phyloP scores from a whole-genome alignment of 2,329 filamentous ascomycete genomes.

The Aspergillus fructus region DNA sequence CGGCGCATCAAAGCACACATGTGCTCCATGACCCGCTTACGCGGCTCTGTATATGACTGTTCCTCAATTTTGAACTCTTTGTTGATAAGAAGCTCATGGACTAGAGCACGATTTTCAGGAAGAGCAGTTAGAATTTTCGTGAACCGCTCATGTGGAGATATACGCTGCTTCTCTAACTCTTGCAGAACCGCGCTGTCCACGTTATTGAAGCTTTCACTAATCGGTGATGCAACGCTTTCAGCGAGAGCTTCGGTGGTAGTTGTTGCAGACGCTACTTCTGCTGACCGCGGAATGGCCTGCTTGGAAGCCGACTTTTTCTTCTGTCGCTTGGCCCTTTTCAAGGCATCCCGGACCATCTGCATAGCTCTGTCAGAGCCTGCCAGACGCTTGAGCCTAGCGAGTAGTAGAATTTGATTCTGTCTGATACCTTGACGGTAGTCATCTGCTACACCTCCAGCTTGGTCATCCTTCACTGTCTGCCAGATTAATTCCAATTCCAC shows the following conservation, averaged over 20 bases:
- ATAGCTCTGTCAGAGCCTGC: slow-evolving; percentile 62
- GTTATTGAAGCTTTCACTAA: slow-evolving; percentile 42
- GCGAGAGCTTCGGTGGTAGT: slow-evolving; percentile 34
- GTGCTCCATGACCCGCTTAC: slow-evolving; percentile 58
- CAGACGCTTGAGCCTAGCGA: slow-evolving; percentile 62
- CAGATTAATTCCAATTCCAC: slow-evolving; percentile 66
- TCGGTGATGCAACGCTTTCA: slow-evolving; percentile 39
- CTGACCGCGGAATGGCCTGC: slow-evolving; percentile 58
- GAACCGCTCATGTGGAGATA: slow-evolving; percentile 42
- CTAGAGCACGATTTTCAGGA: slow-evolving; percentile 60
- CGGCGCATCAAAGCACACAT: slow-evolving; percentile 60
- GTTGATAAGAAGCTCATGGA: slow-evolving; percentile 65
- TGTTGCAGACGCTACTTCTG: slow-evolving; percentile 35
- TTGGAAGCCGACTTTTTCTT: slow-evolving; percentile 53
- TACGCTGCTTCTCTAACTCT: slow-evolving; percentile 35
- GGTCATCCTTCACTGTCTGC: slow-evolving; percentile 66
- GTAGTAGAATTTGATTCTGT: slow-evolving; percentile 63
- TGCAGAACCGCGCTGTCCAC: slow-evolving; percentile 34
- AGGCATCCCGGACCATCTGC: slow-evolving; percentile 58
- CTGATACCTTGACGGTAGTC: slow-evolving; percentile 66
- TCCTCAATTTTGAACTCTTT: slow-evolving; percentile 62
- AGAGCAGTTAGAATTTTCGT: slow-evolving; percentile 59
- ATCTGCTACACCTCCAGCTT: slow-evolving; percentile 59
- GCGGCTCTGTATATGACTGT: slow-evolving; percentile 47
- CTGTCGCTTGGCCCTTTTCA: slow-evolving; percentile 58